Conservation (phyloP, 2,329 filamentous ascomycete genomes). For the Aspergillus pseudotamarii region DNA sequence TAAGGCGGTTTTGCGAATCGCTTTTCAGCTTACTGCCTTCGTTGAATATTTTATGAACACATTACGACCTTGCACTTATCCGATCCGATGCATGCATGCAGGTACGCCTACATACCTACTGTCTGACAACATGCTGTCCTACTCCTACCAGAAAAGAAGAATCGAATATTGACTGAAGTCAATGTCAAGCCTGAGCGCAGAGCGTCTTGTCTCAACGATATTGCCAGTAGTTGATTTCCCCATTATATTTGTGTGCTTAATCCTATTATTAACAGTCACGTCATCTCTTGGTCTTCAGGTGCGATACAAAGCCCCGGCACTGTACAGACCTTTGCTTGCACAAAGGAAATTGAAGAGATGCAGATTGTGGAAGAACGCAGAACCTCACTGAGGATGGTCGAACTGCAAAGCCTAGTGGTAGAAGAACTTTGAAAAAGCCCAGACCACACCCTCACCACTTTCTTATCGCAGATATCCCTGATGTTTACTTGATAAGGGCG, state of each 20-base stretch:
- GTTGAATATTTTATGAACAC: background rate
- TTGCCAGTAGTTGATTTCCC: background rate
- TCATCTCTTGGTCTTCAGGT: slow-evolving; percentile 1
- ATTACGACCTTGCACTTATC: background rate
- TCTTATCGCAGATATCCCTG: slow-evolving; percentile 3
- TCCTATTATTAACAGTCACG: slow-evolving; percentile 6
- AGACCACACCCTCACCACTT: slow-evolving; percentile 5
- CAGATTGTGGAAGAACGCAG: slow-evolving; percentile 7
- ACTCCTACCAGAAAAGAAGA: background rate
- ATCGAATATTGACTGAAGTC: background rate
- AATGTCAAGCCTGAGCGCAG: background rate
- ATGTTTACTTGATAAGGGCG: slow-evolving; percentile 4
- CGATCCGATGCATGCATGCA: background rate
- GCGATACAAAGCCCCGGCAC: background rate
- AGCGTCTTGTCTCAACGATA: background rate
- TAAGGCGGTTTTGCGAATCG: background rate
- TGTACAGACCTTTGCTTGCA: background rate
- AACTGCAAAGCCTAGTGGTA: slow-evolving; percentile 6
- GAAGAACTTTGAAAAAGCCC: background rate
- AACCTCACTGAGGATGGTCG: slow-evolving; percentile 7
- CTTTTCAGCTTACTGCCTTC: background rate
- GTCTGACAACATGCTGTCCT: background rate
- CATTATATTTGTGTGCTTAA: slow-evolving; percentile 4
- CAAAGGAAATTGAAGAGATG: slow-evolving; percentile 1
- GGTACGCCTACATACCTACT: background rate